Percentiles rank a stretch among this genome's conserved stretches.
phyloP scores from a whole-genome alignment of 257 asterid genomes.

The Nicotiana undulata region DNA sequence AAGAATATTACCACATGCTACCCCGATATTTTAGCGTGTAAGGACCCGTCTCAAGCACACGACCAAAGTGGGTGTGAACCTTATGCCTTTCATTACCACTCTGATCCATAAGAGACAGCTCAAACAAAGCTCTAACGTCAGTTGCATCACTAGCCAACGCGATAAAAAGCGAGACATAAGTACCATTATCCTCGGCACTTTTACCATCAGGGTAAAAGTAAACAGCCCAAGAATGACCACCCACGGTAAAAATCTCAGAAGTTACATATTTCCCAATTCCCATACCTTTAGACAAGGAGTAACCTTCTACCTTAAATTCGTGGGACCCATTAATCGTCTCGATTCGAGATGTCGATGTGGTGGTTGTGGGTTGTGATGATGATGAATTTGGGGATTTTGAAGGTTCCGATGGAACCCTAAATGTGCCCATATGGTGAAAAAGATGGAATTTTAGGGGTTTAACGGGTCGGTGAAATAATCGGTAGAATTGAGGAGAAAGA shows the following conservation, averaged over 20 bases:
- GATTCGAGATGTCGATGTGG: slow-evolving; percentile 11
- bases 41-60: slow-evolving; percentile 19
- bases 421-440: slow-evolving; percentile 11
- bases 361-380: slow-evolving; percentile 9
- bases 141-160: slow-evolving; percentile 20
- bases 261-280: slow-evolving; percentile 12
- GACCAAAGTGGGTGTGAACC: slow-evolving; percentile 19
- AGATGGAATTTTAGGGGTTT: no score
- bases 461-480: neutral
- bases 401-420: slow-evolving; percentile 12
- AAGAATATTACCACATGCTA: slow-evolving; percentile 15
- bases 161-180: slow-evolving; percentile 16
- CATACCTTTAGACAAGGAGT: slow-evolving; percentile 9
- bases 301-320: slow-evolving; percentile 8
- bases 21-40: slow-evolving; percentile 18
- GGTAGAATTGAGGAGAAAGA: neutral
- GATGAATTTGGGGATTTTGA: slow-evolving; percentile 9
- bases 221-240: slow-evolving; percentile 18
- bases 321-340: slow-evolving; percentile 10
- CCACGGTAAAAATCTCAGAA: slow-evolving; percentile 8
- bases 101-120: slow-evolving; percentile 20
- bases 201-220: slow-evolving; percentile 21
- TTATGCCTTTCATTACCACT: slow-evolving; percentile 18
- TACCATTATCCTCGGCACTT: slow-evolving; percentile 14
- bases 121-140: slow-evolving; percentile 19